Evolutionary conservation across 2,329 filamentous ascomycete species (phyloP), one percentile per base, ranked within the genome.

Genomic region (Phialophora macrospora): DNA sequence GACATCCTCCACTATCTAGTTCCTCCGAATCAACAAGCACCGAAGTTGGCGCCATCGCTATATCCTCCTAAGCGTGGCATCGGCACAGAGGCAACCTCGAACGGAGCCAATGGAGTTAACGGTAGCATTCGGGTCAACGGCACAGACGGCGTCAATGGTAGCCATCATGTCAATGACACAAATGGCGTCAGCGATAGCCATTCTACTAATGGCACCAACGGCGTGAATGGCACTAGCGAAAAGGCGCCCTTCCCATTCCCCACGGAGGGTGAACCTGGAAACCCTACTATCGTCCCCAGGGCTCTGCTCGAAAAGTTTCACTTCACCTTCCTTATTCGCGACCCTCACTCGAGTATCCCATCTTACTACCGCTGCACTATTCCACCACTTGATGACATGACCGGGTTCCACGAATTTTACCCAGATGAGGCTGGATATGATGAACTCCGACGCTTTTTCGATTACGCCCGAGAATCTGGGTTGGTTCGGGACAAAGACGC

Each of bases 241-340:
- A 74, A 77, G 57, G 72, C 78, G 22, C 85, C 85, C 9, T 87
- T 85, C 74, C 86, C 87, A 2, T 88, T 88, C 72, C 72, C 80
- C 66, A 88, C 86, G 1, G 76, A 79, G 38, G 75, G 80, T 2
- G 89, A 94, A 78, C 81, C 85, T 2, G 83, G 83, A 64, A 98
- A 98, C 79, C 94, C 93, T 1, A 96, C 93, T 0, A 89, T 96
- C 28, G 80, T 98, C 58, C 95, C 95, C 2, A 80, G 86, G 30
- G 86, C 87, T 32, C 81, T 92, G 65, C 83, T 98, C 64, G 85
- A 87, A 74, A 84, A 87, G 71, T 98, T 96, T 80, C 93, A 97
- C 79, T 98, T 94, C 81, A 92, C 93, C 24, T 98, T 99, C 80
- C 85, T 98, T 69, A 98, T 99, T 82, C 93, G 95, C 64, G 93